Conservation (phyloP, 805 yeast species). For the Yarrowia divulgata region DNA sequence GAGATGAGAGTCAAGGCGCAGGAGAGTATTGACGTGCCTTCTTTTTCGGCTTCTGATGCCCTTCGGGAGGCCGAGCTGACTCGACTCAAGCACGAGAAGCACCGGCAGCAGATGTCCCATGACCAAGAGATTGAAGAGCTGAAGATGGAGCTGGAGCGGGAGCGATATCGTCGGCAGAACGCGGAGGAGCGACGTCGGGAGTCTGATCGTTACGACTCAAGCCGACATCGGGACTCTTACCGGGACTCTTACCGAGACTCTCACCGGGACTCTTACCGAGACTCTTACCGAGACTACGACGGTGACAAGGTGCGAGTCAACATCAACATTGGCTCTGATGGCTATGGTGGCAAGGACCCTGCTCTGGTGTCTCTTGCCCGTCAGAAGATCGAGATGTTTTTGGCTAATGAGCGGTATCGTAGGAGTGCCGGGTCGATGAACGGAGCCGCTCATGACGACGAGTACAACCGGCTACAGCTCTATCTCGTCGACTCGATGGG, state of each 20-base stretch:
- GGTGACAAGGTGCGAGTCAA: constrained; percentile 1
- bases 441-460: background rate
- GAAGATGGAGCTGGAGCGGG: constrained; percentile 1
- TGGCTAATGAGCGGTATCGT: constrained; percentile 12
- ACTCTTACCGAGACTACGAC: background rate
- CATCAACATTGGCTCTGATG: constrained; percentile 5
- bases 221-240: background rate
- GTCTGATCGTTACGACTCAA: no score
- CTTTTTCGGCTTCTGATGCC: background rate
- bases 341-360: constrained; percentile 11
- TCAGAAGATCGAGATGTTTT: constrained; percentile 9
- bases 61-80: background rate
- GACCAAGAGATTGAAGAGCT: background rate
- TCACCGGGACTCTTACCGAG: background rate
- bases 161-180: background rate
- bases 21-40: no score
- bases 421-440: constrained; percentile 5
- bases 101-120: background rate
- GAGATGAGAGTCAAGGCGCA: no score
- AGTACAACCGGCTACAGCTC: constrained; percentile 26
- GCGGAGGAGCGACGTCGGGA: no score
- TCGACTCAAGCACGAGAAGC: background rate
- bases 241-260: background rate
- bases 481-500: constrained; percentile 18
- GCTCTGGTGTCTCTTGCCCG: constrained; percentile 12